Evolutionary conservation across 805 yeast species (phyloP), one percentile per base, ranked within the genome.

Genomic region (Dipodascus albidus): DNA sequence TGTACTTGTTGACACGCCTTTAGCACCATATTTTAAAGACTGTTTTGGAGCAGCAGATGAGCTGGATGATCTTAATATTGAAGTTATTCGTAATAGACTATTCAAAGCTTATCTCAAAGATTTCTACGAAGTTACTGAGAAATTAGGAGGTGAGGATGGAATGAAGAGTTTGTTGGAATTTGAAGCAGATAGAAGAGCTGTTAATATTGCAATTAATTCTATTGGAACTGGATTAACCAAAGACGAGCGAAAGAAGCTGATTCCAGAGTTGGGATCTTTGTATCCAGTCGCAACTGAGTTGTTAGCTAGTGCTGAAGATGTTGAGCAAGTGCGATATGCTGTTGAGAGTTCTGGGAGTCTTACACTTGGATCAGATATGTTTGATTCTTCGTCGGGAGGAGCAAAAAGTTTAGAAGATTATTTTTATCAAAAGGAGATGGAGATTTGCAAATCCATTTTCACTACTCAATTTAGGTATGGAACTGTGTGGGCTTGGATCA

Each of bases 401-500:
- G 60, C 64, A 57, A 85, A 81, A 62, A 80, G 84, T 56, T 71
- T 95, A 54, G 99, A 93, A 69, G 99, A 95, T 70, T 95, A 91
- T 74, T 89, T 93, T 66, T 93, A 93, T 69, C 82, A 81, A 62
- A 74, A 83, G 57, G 99, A 93, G 70, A 91, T 93, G 96, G 84
- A 86, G 62, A 75, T 86, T 56, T 90, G 96, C 71, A 85, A 82
- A 64, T 83, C 85, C 65, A 96, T 96, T 0, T 89, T 93, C 70
- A 90, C 99, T 33, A 99, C 93, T 71, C 98, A 91, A 69, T 93
- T 93, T 70, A 82, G 96, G 17, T 79, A 85, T 62, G 79, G 89
- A 41, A 85, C 96, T 1, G 76, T 93, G 54, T 93, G 96, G 93
- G 96, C 96, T 3, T 93, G 96, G 95, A 79, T 95, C 66, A 85